Percentiles rank a stretch among this genome's conserved stretches.
phyloP scores from a whole-genome alignment of 441 rosid species.

The Corymbia calophylla region DNA sequence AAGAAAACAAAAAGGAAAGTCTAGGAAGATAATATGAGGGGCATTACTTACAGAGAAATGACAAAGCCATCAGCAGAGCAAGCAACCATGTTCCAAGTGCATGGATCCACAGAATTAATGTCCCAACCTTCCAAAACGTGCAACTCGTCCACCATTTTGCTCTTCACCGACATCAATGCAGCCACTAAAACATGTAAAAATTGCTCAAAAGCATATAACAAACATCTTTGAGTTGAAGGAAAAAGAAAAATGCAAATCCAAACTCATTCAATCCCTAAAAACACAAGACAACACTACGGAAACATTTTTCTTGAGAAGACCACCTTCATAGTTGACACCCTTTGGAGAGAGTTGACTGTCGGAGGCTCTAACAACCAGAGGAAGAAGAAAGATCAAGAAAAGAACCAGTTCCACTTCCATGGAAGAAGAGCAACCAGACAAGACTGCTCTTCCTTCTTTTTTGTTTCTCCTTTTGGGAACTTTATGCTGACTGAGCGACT shows the following conservation, averaged over 20 bases:
- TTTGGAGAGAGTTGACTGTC: constrained; percentile 86
- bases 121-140: constrained; percentile 81
- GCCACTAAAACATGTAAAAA: constrained; percentile 39
- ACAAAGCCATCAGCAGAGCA: constrained; percentile 80
- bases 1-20: not conserved
- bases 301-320: not conserved
- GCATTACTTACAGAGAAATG: constrained; percentile 55
- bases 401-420: constrained; percentile 8
- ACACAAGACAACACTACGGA: not conserved
- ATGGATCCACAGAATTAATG: constrained; percentile 92
- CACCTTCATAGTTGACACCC: constrained; percentile 91
- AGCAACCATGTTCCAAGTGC: constrained; percentile 96
- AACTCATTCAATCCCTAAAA: not conserved
- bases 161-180: constrained; percentile 83
- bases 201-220: not conserved
- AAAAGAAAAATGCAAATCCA: not conserved
- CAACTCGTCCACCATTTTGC: constrained; percentile 54
- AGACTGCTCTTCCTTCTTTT: constrained; percentile 4
- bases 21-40: not conserved
- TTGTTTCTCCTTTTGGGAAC: not conserved
- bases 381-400: constrained; percentile 15
- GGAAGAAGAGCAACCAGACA: constrained; percentile 4
- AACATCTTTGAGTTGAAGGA: not conserved
- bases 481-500: not conserved
- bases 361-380: constrained; percentile 28